These are phyloP conservation scores for Cyclotella distinguenda DNA, from an alignment of 108 stramenopile genomes.

Conservation along the genomic window DNA sequence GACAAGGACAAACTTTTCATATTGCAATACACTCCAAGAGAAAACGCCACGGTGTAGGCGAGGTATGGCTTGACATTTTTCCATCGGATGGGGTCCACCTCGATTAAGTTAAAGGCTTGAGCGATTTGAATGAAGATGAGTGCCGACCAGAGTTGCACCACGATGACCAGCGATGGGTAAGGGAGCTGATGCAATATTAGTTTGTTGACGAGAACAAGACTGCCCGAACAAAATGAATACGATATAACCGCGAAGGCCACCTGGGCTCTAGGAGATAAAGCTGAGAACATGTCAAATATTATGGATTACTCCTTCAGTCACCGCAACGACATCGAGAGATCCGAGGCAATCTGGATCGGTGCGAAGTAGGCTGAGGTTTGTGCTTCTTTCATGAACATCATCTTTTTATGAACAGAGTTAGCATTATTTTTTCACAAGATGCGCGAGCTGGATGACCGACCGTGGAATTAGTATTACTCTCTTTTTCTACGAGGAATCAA, in stretches of 20 bases:
- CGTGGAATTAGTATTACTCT: too few species aligned
- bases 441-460: too few species aligned
- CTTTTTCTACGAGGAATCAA: too few species aligned
- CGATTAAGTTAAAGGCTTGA: constrained; percentile 42
- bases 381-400: too few species aligned
- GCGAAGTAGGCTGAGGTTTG: too few species aligned
- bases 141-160: constrained; percentile 69
- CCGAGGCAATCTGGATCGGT: too few species aligned
- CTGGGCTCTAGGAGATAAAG: constrained; percentile 18
- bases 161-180: constrained; percentile 73
- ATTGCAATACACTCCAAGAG: constrained; percentile 79
- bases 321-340: neutral
- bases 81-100: constrained; percentile 71
- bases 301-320: neutral
- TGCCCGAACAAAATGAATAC: constrained; percentile 81
- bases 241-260: constrained; percentile 28
- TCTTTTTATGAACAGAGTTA: too few species aligned
- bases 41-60: constrained; percentile 77
- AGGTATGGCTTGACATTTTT: constrained; percentile 76
- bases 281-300: neutral
- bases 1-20: constrained; percentile 76
- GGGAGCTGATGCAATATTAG: constrained; percentile 72
- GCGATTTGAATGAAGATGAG: constrained; percentile 64
- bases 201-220: constrained; percentile 82
- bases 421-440: too few species aligned